Evolutionary conservation across 2,329 filamentous ascomycete genomes (phyloP).

Genomic region (Cytospora leucostoma): DNA sequence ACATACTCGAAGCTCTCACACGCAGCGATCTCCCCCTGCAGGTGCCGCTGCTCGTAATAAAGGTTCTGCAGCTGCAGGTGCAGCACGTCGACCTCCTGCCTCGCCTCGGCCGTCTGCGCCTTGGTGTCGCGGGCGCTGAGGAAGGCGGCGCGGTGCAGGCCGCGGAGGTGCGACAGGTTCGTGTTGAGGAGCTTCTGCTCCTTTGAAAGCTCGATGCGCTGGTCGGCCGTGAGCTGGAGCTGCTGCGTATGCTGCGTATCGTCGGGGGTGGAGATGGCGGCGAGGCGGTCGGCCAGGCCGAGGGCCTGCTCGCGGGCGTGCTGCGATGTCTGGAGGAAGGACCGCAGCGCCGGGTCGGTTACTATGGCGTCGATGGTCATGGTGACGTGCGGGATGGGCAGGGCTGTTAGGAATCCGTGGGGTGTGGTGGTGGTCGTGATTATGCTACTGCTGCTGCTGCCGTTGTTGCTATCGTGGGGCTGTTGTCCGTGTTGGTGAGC

Average conservation of each 20-base stretch:
- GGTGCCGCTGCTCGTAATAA: constrained; percentile 91
- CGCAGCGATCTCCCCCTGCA: constrained; percentile 84
- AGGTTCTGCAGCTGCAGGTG: constrained; percentile 94
- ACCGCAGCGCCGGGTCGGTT: constrained; percentile 64
- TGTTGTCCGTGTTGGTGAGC: constrained; percentile 50
- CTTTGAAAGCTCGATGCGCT: constrained; percentile 64
- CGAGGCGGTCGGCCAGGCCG: constrained; percentile 58
- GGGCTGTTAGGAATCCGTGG: constrained; percentile 1
- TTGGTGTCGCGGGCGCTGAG: constrained; percentile 85
- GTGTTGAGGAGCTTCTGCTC: constrained; percentile 80
- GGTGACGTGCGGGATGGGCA: constrained; percentile 11
- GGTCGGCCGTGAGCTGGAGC: constrained; percentile 45
- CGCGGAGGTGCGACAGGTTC: constrained; percentile 77
- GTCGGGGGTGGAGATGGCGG: constrained; percentile 47
- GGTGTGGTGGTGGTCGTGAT: constrained; percentile 26
- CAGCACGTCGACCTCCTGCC: constrained; percentile 87
- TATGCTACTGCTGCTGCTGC: constrained; percentile 36
- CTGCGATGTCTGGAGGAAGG: constrained; percentile 71
- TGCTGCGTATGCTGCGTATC: constrained; percentile 23
- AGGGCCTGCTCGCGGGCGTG: constrained; percentile 73
- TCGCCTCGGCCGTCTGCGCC: constrained; percentile 78
- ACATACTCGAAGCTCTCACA: constrained; percentile 91
- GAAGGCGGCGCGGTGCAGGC: constrained; percentile 79
- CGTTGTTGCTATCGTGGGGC: constrained; percentile 37
- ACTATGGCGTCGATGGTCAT: constrained; percentile 63